Conservation (phyloP, 371 early-diverging fungal species). For the Blastocladiella emersonii region DNA sequence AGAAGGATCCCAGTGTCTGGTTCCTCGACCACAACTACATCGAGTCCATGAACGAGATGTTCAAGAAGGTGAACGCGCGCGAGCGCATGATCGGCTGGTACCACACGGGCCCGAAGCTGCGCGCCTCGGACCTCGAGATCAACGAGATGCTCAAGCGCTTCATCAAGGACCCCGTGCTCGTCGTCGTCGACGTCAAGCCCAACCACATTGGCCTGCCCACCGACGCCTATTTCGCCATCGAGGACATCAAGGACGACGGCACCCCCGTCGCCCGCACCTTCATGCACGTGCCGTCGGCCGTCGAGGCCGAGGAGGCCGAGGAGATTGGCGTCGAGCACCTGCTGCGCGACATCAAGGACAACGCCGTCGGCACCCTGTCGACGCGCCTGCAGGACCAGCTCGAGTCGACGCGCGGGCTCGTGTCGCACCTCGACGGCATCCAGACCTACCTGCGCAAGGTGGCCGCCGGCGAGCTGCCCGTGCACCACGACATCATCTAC, state of each 20-base stretch:
- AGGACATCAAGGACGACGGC: constrained; percentile 88
- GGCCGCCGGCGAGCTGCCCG: constrained; percentile 50
- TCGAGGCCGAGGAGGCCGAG: constrained; percentile 99
- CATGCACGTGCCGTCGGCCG: constrained; percentile 84
- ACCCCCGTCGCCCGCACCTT: constrained; percentile 88
- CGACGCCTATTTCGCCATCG: constrained; percentile 87
- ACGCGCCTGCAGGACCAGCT: constrained; percentile 77
- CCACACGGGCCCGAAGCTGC: constrained; percentile 97
- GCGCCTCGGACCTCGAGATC: constrained; percentile 95
- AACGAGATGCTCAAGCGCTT: constrained; percentile 93
- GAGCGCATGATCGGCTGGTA: constrained; percentile 99
- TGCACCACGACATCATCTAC: constrained; percentile 90
- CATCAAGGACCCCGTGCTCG: constrained; percentile 86
- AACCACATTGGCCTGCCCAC: constrained; percentile 82
- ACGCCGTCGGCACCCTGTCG: constrained; percentile 81
- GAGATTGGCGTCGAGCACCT: constrained; percentile 99
- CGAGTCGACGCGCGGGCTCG: constrained; percentile 74
- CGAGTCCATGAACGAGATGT: constrained; percentile 98
- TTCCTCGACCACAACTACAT: constrained; percentile 99
- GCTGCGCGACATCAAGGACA: constrained; percentile 95
- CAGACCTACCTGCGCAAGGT: constrained; percentile 76
- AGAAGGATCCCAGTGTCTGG: constrained; percentile 94
- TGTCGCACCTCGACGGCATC: constrained; percentile 69
- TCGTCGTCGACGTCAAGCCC: constrained; percentile 89
- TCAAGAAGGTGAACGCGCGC: constrained; percentile 97